Conservation (phyloP, 768 basidiomycete species). For the Atractiella rhizophila region DNA sequence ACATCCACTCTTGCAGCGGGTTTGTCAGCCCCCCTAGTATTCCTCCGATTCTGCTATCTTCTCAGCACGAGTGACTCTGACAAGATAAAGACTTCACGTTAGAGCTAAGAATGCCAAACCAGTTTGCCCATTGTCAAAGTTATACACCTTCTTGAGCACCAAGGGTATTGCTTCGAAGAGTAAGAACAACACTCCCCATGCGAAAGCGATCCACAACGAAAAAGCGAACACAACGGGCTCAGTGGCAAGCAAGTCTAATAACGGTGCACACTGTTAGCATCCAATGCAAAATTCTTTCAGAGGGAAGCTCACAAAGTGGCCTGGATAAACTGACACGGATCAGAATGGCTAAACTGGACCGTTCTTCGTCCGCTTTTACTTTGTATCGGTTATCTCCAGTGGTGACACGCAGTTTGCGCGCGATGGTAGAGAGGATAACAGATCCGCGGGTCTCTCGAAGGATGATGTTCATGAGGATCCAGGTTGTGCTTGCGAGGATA, state of each 20-base stretch:
- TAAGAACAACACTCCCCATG: constrained; percentile 1
- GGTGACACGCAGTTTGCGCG: neutral
- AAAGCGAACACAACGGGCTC: constrained; percentile 3
- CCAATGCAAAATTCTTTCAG: neutral
- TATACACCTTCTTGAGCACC: constrained; percentile 3
- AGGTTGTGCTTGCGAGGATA: neutral
- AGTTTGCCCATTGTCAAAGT: neutral
- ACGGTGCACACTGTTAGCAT: neutral
- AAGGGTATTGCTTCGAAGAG: constrained; percentile 5
- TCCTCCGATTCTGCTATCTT: constrained; percentile 1
- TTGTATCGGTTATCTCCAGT: neutral
- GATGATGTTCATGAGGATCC: neutral
- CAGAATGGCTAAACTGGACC: neutral
- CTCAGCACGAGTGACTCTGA: neutral
- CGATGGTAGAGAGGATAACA: neutral
- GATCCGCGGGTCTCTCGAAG: constrained; percentile 4
- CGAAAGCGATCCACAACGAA: constrained; percentile 2
- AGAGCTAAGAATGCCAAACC: constrained; percentile 5
- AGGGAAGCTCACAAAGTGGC: constrained; percentile 2
- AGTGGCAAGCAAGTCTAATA: neutral
- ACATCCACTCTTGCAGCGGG: neutral
- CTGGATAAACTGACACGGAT: neutral
- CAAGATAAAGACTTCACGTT: neutral
- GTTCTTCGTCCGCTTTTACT: neutral
- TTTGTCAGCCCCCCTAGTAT: neutral